Percentiles rank a stretch among this genome's conserved stretches.
Conservation (phyloP, 257 asterid genomes). For the Marsdenia floribunda region DNA sequence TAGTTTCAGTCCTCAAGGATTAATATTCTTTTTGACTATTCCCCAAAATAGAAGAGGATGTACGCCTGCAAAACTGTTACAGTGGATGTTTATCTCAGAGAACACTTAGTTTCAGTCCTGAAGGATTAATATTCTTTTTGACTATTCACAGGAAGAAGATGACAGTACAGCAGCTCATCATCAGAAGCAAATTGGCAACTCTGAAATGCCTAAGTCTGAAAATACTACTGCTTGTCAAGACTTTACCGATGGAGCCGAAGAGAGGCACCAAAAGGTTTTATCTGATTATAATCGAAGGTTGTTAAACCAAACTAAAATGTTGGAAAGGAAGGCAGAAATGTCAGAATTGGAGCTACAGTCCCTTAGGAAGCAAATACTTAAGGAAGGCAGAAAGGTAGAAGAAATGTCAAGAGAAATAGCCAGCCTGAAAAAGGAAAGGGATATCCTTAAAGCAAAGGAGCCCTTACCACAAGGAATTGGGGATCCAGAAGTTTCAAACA, state of each 20-base stretch:
- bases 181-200: slow-evolving; percentile 37
- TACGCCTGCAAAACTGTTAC: background rate
- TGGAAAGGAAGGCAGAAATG: slow-evolving; percentile 66
- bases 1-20: background rate
- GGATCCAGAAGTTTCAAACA: slow-evolving; percentile 31
- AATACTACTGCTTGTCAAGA: slow-evolving; percentile 19
- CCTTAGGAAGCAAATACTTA: slow-evolving; percentile 65
- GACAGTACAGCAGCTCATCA: slow-evolving; percentile 33
- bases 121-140: background rate
- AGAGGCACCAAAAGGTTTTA: background rate
- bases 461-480: slow-evolving; percentile 27
- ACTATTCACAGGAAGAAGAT: slow-evolving; percentile 43
- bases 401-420: slow-evolving; percentile 54
- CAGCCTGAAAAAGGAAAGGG: slow-evolving; percentile 57
- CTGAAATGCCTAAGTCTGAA: slow-evolving; percentile 36
- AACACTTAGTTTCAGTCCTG: background rate
- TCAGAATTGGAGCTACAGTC: slow-evolving; percentile 76
- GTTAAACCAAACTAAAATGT: slow-evolving; percentile 10
- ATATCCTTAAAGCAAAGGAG: slow-evolving; percentile 46
- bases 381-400: slow-evolving; percentile 63
- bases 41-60: too few relatives aligned
- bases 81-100: background rate
- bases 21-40: background rate
- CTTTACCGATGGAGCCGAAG: background rate
- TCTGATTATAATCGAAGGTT: background rate